Conservation (phyloP, 1,284 basidiomycete genomes). For the Rhodotorula sp. region DNA sequence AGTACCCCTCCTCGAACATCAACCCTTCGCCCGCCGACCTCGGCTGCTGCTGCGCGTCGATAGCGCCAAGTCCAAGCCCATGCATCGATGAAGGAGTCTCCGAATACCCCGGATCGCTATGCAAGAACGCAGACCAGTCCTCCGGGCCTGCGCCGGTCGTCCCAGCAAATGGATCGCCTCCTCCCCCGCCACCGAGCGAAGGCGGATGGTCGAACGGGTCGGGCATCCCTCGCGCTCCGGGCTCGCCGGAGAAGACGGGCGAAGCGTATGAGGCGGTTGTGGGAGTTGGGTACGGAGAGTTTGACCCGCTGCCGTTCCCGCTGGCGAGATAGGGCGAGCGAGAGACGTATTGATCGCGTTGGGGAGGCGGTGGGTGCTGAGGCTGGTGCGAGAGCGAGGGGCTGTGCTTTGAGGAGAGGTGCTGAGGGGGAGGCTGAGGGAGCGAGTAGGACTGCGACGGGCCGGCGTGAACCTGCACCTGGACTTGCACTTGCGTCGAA, state of each 20-base stretch:
- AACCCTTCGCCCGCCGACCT: background rate
- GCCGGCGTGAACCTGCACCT: slow-evolving; percentile 6
- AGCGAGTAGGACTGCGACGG: background rate
- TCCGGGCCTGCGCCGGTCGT: too few relatives aligned
- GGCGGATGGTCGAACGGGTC: too few relatives aligned
- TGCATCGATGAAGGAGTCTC: background rate
- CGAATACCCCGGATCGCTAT: too few relatives aligned
- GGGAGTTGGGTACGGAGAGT: slow-evolving; percentile 1
- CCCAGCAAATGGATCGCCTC: too few relatives aligned
- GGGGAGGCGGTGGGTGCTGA: background rate
- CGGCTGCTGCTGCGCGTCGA: background rate
- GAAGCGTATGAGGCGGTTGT: background rate
- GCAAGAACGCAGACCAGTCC: too few relatives aligned
- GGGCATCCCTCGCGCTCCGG: too few relatives aligned
- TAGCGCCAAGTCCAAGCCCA: background rate
- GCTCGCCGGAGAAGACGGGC: too few relatives aligned
- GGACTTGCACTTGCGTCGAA: slow-evolving; percentile 7
- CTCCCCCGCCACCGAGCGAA: too few relatives aligned
- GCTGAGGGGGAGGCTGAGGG: too few relatives aligned
- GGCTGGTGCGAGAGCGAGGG: background rate
- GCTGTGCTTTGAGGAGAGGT: background rate
- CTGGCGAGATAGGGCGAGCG: too few relatives aligned
- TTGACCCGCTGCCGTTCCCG: background rate
- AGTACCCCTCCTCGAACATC: slow-evolving; percentile 3
- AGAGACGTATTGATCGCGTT: background rate